Evolutionary conservation across 164 flowering plant species (phyloP), one percentile per base, ranked within the genome.

Genomic region (Platanus orientalis): DNA sequence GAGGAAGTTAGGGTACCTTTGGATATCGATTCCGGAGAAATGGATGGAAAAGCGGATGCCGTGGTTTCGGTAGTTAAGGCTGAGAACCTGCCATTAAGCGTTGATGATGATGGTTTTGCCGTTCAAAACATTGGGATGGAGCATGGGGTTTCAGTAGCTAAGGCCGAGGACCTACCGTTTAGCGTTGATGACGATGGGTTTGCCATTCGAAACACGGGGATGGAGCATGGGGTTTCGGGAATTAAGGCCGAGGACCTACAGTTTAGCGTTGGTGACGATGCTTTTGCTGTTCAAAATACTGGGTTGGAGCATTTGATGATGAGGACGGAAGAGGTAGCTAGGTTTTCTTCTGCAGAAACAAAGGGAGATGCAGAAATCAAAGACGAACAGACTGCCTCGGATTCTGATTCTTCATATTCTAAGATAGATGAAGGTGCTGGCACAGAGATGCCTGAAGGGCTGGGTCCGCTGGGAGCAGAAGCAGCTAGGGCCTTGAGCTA

Each of bases 401-500:
- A 49, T 52, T 60, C 47, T n/a, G 51, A 12, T 29, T 36, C 50
- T 19, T 60, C 50, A 27, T 58, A 50, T 51, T 54, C 69, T 14
- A 20, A 50, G 53, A 40, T 49, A 13, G 65, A 68, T 49, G 75
- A 59, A 21, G 61, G 61, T 4, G 13, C 55, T 27, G 32, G 2
- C 27, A 29, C 24, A 27, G 30, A 53, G 59, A 59, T 59, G 57
- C 20, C 40, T 0, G 69, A 66, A 63, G 58, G n/a, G n/a, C n/a
- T n/a, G n/a, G n/a, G n/a, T n/a, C n/a, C 69, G 26, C 51, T 66
- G 21, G 57, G 63, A 48, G 59, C 48, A 20, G 57, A 66, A 11
- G 55, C 51, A 50, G 54, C 36, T 5, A 49, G 13, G 49, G 62
- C 58, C 4, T 13, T 23, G 48, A 58, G 27, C 44, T 51, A 60